Evolutionary conservation across 2,329 filamentous ascomycete genomes (phyloP).

Genomic region (Emmonsia crescens): DNA sequence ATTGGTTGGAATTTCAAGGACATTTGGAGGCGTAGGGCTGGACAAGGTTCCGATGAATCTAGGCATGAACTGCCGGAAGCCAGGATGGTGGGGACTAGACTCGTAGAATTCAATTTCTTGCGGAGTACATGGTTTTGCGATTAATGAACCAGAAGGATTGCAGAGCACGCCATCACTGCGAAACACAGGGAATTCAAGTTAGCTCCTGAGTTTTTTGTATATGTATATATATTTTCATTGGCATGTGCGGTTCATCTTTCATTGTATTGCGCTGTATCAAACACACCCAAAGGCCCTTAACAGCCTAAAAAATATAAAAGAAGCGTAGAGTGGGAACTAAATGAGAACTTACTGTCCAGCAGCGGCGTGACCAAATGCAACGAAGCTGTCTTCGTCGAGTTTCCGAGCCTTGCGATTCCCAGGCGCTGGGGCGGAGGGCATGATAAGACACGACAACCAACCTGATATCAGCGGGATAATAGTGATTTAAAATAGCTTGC

Average conservation of each 20-base stretch:
- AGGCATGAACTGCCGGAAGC: slow-evolving; percentile 73
- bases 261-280: background rate
- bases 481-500: background rate
- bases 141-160: slow-evolving; percentile 68
- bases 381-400: slow-evolving; percentile 30
- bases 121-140: slow-evolving; percentile 87
- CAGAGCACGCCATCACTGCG: slow-evolving; percentile 79
- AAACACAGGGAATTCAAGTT: background rate
- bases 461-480: background rate
- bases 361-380: slow-evolving; percentile 36
- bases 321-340: no score
- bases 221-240: background rate
- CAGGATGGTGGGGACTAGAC: slow-evolving; percentile 55
- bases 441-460: slow-evolving; percentile 9
- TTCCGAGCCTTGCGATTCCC: slow-evolving; percentile 24
- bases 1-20: slow-evolving; percentile 38
- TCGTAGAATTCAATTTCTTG: slow-evolving; percentile 88
- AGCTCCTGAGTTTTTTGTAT: background rate
- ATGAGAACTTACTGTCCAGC: slow-evolving; percentile 41
- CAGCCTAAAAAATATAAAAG: no score
- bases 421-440: slow-evolving; percentile 24
- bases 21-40: slow-evolving; percentile 46
- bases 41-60: slow-evolving; percentile 69
- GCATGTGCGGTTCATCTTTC: background rate
- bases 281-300: background rate